Evolutionary conservation across 495 filamentous ascomycete genomes (phyloP).

Genomic region (Penicillium silybi): DNA sequence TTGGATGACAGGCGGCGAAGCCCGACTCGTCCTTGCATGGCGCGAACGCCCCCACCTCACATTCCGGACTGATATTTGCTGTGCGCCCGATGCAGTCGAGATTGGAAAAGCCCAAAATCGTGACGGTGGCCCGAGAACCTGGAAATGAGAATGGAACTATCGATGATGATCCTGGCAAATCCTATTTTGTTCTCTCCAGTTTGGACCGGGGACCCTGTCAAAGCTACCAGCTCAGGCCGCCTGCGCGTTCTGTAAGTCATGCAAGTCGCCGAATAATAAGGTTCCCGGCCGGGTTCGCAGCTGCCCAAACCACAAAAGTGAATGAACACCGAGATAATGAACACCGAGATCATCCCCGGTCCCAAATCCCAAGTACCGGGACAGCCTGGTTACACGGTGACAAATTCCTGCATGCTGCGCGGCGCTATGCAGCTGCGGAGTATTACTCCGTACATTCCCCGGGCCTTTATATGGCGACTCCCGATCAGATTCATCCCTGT

Average conservation of each 20-base stretch:
- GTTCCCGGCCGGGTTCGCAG: neutral
- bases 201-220: too few relatives aligned
- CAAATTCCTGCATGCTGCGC: constrained; percentile 17
- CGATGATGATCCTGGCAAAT: neutral
- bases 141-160: neutral
- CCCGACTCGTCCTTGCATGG: constrained; percentile 2
- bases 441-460: constrained; percentile 13
- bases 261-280: neutral
- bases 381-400: constrained; percentile 15
- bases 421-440: constrained; percentile 6
- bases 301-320: neutral
- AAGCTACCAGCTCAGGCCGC: neutral
- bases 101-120: constrained; percentile 4
- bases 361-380: constrained; percentile 17
- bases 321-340: too few relatives aligned
- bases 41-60: constrained; percentile 5
- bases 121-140: neutral
- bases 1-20: constrained; percentile 9
- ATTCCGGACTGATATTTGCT: constrained; percentile 12
- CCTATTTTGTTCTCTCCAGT: neutral
- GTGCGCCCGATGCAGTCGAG: constrained; percentile 6
- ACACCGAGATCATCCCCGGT: neutral
- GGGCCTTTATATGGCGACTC: neutral
- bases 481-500: neutral
- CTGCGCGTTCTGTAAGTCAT: neutral